These are phyloP conservation scores for Mortierella alpina DNA, from an alignment of 192 early-diverging fungal genomes.

Conservation along the genomic window DNA sequence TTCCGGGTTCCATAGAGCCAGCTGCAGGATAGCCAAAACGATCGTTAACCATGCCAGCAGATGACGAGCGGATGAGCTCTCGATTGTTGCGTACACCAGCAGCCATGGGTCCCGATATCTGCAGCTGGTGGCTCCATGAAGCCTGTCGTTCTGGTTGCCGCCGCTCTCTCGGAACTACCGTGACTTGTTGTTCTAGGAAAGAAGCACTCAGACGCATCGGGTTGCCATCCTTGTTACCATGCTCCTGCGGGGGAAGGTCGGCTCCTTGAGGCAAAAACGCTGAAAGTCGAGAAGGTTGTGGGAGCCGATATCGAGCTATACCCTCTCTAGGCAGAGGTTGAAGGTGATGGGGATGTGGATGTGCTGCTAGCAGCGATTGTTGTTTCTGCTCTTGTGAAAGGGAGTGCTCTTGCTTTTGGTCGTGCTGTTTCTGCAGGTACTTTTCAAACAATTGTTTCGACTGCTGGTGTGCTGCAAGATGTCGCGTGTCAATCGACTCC, in stretches of 20 bases:
- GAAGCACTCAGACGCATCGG: neutral
- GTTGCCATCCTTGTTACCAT: slow-evolving; percentile 17
- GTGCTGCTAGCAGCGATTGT: neutral
- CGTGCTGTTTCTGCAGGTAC: slow-evolving; percentile 34
- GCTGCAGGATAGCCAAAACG: slow-evolving; percentile 22
- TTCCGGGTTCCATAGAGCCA: slow-evolving; percentile 26
- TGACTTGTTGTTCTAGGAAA: slow-evolving; percentile 4
- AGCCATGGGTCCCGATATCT: neutral
- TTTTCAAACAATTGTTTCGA: slow-evolving; percentile 36
- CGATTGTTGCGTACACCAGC: neutral
- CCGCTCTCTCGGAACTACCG: neutral
- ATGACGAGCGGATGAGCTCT: slow-evolving; percentile 6
- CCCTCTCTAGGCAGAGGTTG: slow-evolving; percentile 16
- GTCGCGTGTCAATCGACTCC: neutral
- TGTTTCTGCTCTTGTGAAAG: neutral
- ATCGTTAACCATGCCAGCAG: slow-evolving; percentile 14
- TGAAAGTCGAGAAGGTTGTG: slow-evolving; percentile 23
- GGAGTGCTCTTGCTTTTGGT: neutral
- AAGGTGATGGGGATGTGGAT: slow-evolving; percentile 9
- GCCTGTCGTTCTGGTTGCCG: slow-evolving; percentile 15
- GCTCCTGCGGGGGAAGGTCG: slow-evolving; percentile 28
- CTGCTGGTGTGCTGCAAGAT: slow-evolving; percentile 41
- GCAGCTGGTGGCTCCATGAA: slow-evolving; percentile 11
- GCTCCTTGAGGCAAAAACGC: slow-evolving; percentile 28
- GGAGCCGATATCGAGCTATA: slow-evolving; percentile 21